Evolutionary conservation across 176 grass and related monocot genomes (phyloP).

Genomic region (Oryza officinalis): DNA sequence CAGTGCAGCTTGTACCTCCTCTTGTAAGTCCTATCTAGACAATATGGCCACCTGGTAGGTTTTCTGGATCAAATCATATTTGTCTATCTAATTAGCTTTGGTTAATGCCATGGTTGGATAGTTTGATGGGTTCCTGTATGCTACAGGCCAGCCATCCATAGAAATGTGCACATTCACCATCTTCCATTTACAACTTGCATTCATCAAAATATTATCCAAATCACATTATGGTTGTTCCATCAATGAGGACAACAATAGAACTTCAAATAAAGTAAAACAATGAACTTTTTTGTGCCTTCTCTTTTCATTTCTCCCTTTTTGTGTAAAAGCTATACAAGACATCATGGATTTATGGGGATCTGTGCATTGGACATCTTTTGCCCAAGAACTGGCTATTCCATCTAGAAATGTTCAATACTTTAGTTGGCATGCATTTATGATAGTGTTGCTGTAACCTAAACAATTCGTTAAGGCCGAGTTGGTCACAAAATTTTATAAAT

Average conservation of each 20-base stretch:
- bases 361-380: conserved; percentile 16
- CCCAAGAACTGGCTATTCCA: background rate
- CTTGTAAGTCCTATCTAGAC: background rate
- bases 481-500: background rate
- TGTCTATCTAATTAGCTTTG: background rate
- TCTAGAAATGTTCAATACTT: background rate
- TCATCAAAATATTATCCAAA: background rate
- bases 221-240: background rate
- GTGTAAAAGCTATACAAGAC: background rate
- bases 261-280: background rate
- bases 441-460: background rate
- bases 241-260: background rate
- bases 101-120: background rate
- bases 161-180: background rate
- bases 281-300: background rate
- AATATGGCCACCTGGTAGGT: background rate
- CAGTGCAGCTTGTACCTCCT: background rate
- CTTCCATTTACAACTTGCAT: conserved; percentile 10
- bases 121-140: background rate
- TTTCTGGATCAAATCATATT: background rate
- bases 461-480: background rate
- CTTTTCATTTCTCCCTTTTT: background rate
- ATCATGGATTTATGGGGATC: background rate
- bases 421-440: background rate
- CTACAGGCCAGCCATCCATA: background rate